Percentiles rank a stretch among this genome's conserved stretches.
Evolutionary conservation across 1,284 basidiomycete genomes (phyloP).

Genomic region (Irpex lacteus): DNA sequence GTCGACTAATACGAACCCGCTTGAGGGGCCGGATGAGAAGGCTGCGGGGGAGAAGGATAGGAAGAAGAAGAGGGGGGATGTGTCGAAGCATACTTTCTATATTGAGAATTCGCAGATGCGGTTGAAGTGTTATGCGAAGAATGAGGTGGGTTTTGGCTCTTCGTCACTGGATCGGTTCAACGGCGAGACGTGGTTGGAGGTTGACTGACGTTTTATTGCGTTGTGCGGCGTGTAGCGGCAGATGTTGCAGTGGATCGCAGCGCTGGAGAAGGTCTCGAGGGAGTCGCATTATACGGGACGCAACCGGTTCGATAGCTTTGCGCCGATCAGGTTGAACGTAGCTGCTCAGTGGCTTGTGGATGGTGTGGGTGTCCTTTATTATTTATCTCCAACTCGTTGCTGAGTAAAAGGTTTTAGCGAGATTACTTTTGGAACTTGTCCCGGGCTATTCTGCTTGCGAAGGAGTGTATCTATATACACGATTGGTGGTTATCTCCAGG

Average conservation of each 20-base stretch:
- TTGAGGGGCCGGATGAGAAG: slow-evolving; percentile 30
- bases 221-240: slow-evolving; percentile 73
- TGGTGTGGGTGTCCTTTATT: slow-evolving; percentile 72
- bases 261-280: slow-evolving; percentile 80
- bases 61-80: slow-evolving; percentile 50
- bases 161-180: too few species aligned
- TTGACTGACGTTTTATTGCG: neutral
- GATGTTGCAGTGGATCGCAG: slow-evolving; percentile 97
- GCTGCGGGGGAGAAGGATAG: slow-evolving; percentile 34
- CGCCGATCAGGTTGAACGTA: slow-evolving; percentile 91
- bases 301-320: slow-evolving; percentile 93
- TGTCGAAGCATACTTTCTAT: slow-evolving; percentile 93
- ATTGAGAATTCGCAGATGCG: slow-evolving; percentile 89
- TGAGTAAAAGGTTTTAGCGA: slow-evolving; percentile 45
- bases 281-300: slow-evolving; percentile 78
- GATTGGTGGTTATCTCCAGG: slow-evolving; percentile 95
- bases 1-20: slow-evolving; percentile 64
- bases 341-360: slow-evolving; percentile 99
- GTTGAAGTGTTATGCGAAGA: slow-evolving; percentile 86
- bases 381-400: too few species aligned
- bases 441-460: slow-evolving; percentile 87
- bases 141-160: too few species aligned
- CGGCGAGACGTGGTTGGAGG: neutral
- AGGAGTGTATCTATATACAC: slow-evolving; percentile 89
- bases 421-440: slow-evolving; percentile 99